Evolutionary conservation across 768 basidiomycete species (phyloP).

Genomic region (Boletus rubropictus): DNA sequence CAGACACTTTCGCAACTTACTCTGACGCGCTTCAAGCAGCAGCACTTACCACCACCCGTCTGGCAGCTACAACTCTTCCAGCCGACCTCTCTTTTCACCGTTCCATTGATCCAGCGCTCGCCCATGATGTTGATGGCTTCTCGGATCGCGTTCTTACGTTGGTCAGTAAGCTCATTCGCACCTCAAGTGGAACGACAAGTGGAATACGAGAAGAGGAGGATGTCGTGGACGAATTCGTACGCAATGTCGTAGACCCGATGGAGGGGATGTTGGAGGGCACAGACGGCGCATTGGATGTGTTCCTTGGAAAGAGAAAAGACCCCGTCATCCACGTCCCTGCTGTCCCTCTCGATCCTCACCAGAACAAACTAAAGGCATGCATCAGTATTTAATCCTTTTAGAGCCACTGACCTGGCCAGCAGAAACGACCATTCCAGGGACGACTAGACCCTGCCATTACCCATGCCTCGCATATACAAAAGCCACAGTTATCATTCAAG

Average conservation of each 20-base stretch:
- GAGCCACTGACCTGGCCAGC: slow-evolving; percentile 12
- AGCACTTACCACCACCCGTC: slow-evolving; percentile 59
- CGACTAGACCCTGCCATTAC: slow-evolving; percentile 57
- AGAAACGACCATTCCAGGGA: slow-evolving; percentile 37
- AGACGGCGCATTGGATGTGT: slow-evolving; percentile 78
- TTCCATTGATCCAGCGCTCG: slow-evolving; percentile 70
- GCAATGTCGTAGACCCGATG: slow-evolving; percentile 73
- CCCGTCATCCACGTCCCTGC: slow-evolving; percentile 58
- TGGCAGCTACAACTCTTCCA: slow-evolving; percentile 55
- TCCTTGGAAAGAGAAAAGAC: slow-evolving; percentile 62
- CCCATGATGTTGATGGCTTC: slow-evolving; percentile 62
- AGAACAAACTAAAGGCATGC: slow-evolving; percentile 31
- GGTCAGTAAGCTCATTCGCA: slow-evolving; percentile 55
- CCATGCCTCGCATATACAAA: slow-evolving; percentile 68
- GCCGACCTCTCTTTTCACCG: slow-evolving; percentile 84
- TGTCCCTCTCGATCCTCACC: slow-evolving; percentile 9
- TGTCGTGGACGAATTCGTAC: slow-evolving; percentile 76
- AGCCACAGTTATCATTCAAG: slow-evolving; percentile 78
- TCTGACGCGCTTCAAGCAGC: slow-evolving; percentile 53
- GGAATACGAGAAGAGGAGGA: slow-evolving; percentile 66
- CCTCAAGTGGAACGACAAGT: slow-evolving; percentile 38
- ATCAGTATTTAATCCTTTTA: not conserved
- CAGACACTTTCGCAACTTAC: slow-evolving; percentile 44
- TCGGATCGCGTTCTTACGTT: slow-evolving; percentile 61
- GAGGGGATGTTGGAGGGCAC: slow-evolving; percentile 83